Conservation (phyloP, 805 yeast species). For the Helenozyma baotianmanensis region DNA sequence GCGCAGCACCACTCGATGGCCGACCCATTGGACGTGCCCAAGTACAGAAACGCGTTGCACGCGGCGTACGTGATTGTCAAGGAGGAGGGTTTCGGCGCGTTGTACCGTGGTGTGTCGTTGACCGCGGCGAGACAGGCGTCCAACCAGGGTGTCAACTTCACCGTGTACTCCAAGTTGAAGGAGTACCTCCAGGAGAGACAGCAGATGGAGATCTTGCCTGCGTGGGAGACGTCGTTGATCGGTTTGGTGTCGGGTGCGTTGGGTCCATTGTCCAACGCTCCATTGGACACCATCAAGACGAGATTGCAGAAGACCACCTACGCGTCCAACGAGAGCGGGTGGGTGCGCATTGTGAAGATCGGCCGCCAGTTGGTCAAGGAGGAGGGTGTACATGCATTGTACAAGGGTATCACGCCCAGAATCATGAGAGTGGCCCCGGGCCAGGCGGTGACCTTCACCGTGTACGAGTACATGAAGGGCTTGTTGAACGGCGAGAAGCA, state of each 20-base stretch:
- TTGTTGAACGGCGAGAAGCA: slow-evolving; percentile 40
- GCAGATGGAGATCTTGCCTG: slow-evolving; percentile 59
- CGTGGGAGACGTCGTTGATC: slow-evolving; percentile 90
- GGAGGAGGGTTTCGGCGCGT: slow-evolving; percentile 86
- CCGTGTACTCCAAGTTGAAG: slow-evolving; percentile 85
- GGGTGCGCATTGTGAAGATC: slow-evolving; percentile 75
- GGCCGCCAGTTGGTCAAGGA: slow-evolving; percentile 76
- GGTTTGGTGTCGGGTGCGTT: slow-evolving; percentile 94
- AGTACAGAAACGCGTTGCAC: slow-evolving; percentile 90
- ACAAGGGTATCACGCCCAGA: slow-evolving; percentile 97
- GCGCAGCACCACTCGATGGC: slow-evolving; percentile 90
- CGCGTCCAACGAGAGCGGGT: slow-evolving; percentile 60
- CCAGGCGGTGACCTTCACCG: slow-evolving; percentile 97
- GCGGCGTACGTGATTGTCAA: slow-evolving; percentile 76
- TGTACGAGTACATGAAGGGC: slow-evolving; percentile 82
- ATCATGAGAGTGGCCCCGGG: slow-evolving; percentile 99
- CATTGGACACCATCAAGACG: slow-evolving; percentile 94
- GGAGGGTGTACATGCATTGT: slow-evolving; percentile 72
- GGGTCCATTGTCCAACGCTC: slow-evolving; percentile 97
- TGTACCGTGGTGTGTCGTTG: slow-evolving; percentile 90
- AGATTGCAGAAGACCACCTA: slow-evolving; percentile 90
- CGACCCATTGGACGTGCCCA: slow-evolving; percentile 76
- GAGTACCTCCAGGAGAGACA: slow-evolving; percentile 63
- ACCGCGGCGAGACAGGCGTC: slow-evolving; percentile 98
- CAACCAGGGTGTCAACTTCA: slow-evolving; percentile 97